These are phyloP conservation scores for Byssoonygena ceratinophila DNA, from an alignment of 2,329 filamentous ascomycete genomes.

Conservation along the genomic window DNA sequence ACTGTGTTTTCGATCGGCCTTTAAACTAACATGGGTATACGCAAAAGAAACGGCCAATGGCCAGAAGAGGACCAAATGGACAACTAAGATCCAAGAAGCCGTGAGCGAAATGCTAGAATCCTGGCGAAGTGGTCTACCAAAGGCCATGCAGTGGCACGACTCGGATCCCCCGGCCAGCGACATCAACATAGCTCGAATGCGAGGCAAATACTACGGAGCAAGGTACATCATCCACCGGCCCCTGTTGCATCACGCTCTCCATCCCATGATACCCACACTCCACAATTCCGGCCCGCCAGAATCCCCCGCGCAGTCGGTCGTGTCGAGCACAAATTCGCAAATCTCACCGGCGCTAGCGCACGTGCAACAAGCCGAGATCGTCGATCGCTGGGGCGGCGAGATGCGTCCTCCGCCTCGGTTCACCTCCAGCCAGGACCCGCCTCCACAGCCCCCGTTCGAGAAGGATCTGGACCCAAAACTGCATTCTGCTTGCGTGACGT, in stretches of 20 bases:
- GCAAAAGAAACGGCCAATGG: constrained; percentile 19
- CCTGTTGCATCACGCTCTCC: constrained; percentile 53
- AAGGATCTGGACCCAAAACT: constrained; percentile 39
- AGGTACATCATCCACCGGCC: constrained; percentile 81
- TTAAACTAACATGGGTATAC: background rate
- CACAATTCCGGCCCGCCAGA: constrained; percentile 20
- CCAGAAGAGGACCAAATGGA: constrained; percentile 26
- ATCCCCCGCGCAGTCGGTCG: constrained; percentile 25
- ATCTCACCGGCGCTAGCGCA: constrained; percentile 29
- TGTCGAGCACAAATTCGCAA: constrained; percentile 25
- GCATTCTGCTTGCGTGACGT: constrained; percentile 47
- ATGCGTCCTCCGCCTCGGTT: constrained; percentile 25
- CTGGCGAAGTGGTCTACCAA: constrained; percentile 45
- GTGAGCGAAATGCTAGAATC: constrained; percentile 41
- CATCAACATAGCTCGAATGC: constrained; percentile 70
- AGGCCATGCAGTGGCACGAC: constrained; percentile 52
- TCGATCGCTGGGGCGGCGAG: constrained; percentile 28
- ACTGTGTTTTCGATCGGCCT: background rate
- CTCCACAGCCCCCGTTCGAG: constrained; percentile 18
- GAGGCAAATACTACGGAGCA: constrained; percentile 91
- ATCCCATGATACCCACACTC: constrained; percentile 32
- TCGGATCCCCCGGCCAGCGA: constrained; percentile 60
- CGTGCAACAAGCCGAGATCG: constrained; percentile 23
- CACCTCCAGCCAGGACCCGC: constrained; percentile 12
- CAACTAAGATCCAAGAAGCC: constrained; percentile 31